Evolutionary conservation across 352 stramenopile genomes (phyloP).

Genomic region (Blastocystis sp.): DNA sequence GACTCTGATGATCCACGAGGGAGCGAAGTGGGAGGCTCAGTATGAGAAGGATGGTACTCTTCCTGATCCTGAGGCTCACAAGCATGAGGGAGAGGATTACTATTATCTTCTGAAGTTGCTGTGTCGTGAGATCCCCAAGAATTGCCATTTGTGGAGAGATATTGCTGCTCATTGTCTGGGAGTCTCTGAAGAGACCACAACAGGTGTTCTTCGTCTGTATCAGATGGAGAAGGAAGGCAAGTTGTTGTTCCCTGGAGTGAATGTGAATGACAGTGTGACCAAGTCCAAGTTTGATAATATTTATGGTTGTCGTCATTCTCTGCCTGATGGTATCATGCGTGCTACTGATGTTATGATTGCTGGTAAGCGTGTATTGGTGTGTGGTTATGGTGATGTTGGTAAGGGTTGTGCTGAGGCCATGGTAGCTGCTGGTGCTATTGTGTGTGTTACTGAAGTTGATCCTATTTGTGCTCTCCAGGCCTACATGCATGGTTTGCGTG

Average conservation of each 20-base stretch:
- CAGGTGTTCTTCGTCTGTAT: conserved; percentile 92
- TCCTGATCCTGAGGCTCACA: conserved; percentile 78
- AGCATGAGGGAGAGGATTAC: conserved; percentile 90
- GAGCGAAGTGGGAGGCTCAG: conserved; percentile 87
- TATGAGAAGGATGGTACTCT: conserved; percentile 86
- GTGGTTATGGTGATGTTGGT: conserved; percentile 92
- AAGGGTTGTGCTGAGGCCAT: conserved; percentile 93
- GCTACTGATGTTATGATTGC: conserved; percentile 97
- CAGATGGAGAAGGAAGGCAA: conserved; percentile 90
- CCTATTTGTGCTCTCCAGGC: conserved; percentile 95
- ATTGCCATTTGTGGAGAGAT: conserved; percentile 91
- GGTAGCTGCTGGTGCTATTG: conserved; percentile 86
- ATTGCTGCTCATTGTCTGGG: conserved; percentile 85
- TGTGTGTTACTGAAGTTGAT: conserved; percentile 95
- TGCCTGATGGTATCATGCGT: conserved; percentile 94
- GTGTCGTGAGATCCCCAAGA: conserved; percentile 81
- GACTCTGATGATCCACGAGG: conserved; percentile 95
- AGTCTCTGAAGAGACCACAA: conserved; percentile 96
- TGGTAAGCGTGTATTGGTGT: conserved; percentile 92
- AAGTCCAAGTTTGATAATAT: conserved; percentile 99
- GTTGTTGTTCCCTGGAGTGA: conserved; percentile 93
- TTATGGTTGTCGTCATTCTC: conserved; percentile 95
- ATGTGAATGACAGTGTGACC: conserved; percentile 97
- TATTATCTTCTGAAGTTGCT: conserved; percentile 96
- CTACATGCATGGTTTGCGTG: conserved; percentile 93